Percentiles rank a stretch among this genome's conserved stretches.
Conservation (phyloP, 768 basidiomycete genomes). For the Kwoniella europaea region DNA sequence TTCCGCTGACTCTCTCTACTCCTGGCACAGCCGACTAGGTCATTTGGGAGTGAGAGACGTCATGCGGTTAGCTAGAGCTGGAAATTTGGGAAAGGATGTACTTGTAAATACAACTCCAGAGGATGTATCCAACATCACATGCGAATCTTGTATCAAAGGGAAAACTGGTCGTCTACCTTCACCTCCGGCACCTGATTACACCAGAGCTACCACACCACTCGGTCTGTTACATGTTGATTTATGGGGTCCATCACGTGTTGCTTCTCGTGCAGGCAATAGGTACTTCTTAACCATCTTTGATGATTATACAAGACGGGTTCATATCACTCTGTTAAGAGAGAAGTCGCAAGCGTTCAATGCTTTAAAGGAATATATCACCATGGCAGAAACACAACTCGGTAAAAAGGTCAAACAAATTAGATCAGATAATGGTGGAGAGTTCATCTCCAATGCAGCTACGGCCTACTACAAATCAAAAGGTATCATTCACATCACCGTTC, state of each 20-base stretch:
- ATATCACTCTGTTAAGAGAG: slow-evolving; percentile 4
- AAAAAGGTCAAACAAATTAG: slow-evolving; percentile 15
- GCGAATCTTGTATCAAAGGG: slow-evolving; percentile 3
- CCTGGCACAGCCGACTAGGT: slow-evolving; percentile 3
- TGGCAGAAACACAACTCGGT: slow-evolving; percentile 17
- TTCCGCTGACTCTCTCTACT: slow-evolving; percentile 3
- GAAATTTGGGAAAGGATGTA: slow-evolving; percentile 8
- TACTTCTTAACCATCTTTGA: slow-evolving; percentile 9
- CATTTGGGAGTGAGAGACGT: slow-evolving; percentile 10
- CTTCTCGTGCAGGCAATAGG: slow-evolving; percentile 5
- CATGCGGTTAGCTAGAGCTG: slow-evolving; percentile 5
- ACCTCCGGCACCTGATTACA: neutral
- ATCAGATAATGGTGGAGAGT: slow-evolving; percentile 23
- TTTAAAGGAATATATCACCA: slow-evolving; percentile 5
- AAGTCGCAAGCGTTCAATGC: neutral
- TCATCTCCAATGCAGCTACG: neutral
- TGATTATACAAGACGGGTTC: slow-evolving; percentile 3
- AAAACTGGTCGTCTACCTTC: slow-evolving; percentile 7
- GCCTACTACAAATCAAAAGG: slow-evolving; percentile 3
- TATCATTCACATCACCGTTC: slow-evolving; percentile 15
- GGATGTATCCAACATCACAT: neutral
- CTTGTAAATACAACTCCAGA: neutral
- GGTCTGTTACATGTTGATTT: slow-evolving; percentile 3
- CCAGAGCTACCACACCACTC: slow-evolving; percentile 2
- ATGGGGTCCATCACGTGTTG: slow-evolving; percentile 4